Conservation (phyloP, 352 stramenopile species). For the Thalassiosira hispida region DNA sequence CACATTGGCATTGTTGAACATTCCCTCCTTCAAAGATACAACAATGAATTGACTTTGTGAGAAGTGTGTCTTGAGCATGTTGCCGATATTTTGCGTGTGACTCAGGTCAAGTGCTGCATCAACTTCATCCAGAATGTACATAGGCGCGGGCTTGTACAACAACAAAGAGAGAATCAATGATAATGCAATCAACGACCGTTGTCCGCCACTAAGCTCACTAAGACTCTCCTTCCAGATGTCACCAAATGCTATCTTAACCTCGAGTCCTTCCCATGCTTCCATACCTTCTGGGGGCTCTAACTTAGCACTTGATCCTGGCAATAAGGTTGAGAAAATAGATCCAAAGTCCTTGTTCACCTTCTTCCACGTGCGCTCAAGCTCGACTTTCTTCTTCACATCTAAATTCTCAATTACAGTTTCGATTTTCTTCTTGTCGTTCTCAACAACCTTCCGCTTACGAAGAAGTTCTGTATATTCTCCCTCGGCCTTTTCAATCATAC, state of each 20-base stretch:
- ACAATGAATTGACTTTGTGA: constrained; percentile 99
- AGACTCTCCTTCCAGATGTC: constrained; percentile 99
- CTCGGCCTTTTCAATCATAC: constrained; percentile 99
- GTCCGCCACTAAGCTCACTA: constrained; percentile 97
- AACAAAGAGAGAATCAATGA: constrained; percentile 98
- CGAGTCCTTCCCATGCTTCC: constrained; percentile 90
- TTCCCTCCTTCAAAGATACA: constrained; percentile 97
- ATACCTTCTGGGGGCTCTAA: constrained; percentile 94
- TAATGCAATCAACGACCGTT: constrained; percentile 98
- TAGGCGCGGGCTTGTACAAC: constrained; percentile 98
- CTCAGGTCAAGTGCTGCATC: constrained; percentile 98
- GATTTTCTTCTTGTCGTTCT: constrained; percentile 99
- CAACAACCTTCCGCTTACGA: constrained; percentile 97
- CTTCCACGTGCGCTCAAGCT: constrained; percentile 93
- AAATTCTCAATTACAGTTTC: constrained; percentile 98
- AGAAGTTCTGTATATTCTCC: constrained; percentile 98
- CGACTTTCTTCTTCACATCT: constrained; percentile 97
- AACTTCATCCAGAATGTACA: constrained; percentile 99
- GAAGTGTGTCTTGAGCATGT: constrained; percentile 99
- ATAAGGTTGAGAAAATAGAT: constrained; percentile 98
- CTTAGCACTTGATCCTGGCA: constrained; percentile 96
- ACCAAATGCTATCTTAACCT: constrained; percentile 99
- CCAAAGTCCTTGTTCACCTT: constrained; percentile 99
- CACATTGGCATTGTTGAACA: constrained; percentile 99
- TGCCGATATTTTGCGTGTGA: constrained; percentile 99